A percentile compares a stretch with the other conserved stretches of the same genome.
phyloP scores from a whole-genome alignment of 2,329 filamentous ascomycete genomes.

The Clonostachys sp. region DNA sequence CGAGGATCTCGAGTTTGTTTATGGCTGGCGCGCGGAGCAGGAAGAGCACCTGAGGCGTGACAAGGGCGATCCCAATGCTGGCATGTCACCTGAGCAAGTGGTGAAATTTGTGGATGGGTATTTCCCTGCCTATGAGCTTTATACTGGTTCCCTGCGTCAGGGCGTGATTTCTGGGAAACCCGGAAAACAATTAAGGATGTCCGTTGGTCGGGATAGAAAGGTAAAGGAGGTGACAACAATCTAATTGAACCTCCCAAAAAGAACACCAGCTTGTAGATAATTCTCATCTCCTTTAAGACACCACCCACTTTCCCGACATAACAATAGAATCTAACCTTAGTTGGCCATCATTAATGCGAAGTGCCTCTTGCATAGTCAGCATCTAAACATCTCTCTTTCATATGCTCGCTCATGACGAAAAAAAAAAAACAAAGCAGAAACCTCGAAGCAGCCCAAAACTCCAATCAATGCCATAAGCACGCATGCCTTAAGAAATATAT shows the following conservation, averaged over 20 bases:
- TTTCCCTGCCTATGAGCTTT: slow-evolving; percentile 70
- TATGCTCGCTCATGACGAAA: too few relatives aligned
- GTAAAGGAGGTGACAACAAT: slow-evolving; percentile 48
- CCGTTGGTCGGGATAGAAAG: slow-evolving; percentile 55
- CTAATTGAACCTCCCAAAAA: not conserved
- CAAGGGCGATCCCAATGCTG: slow-evolving; percentile 52
- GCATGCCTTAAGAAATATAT: too few relatives aligned
- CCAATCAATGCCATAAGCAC: too few relatives aligned
- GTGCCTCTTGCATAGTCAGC: too few relatives aligned
- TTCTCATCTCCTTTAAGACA: too few relatives aligned
- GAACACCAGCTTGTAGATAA: too few relatives aligned
- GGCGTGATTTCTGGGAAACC: slow-evolving; percentile 49
- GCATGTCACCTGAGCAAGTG: slow-evolving; percentile 82
- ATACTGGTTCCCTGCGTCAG: slow-evolving; percentile 50
- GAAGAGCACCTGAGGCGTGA: slow-evolving; percentile 64
- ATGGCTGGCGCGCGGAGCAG: slow-evolving; percentile 79
- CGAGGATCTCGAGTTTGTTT: slow-evolving; percentile 69
- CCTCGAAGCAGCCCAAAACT: too few relatives aligned
- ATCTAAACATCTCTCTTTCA: too few relatives aligned
- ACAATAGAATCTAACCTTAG: too few relatives aligned
- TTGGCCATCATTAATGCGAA: too few relatives aligned
- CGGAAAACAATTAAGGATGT: slow-evolving; percentile 54
- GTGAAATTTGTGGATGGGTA: slow-evolving; percentile 66
- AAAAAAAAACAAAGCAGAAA: too few relatives aligned
- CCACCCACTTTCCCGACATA: too few relatives aligned